Evolutionary conservation across 2,329 filamentous ascomycete species (phyloP), one percentile per base, ranked within the genome.

Genomic region (Diaporthe batatas): DNA sequence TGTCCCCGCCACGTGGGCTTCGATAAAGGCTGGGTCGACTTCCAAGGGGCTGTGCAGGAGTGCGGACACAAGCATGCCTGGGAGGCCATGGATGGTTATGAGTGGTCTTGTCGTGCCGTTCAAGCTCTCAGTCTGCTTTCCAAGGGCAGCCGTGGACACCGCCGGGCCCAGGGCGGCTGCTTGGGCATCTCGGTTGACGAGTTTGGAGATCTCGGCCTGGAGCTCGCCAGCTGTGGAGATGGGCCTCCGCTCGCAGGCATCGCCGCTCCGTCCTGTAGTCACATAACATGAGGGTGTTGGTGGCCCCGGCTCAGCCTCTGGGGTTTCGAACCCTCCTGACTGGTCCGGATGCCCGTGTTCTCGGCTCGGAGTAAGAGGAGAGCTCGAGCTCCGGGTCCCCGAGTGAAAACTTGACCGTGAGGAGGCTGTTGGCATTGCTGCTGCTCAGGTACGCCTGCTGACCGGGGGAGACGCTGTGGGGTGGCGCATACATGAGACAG

Each of bases 21-120:
- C 77, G 57, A 83, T 42, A 58, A 83, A 81, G 4, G 70, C 75
- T n/a, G 76, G 72, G 53, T 81, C 80, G 32, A 83, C 70, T 29
- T 70, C 76, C 18, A 80, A 57, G 18, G 73, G 76, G 32, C 74
- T 54, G 2, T 44, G 64, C 5, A 72, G 72, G 16, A 82, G 65
- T 3, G 76, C 75, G 3, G 77, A 74, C 0, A 73, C 51, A 25
- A 77, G 78, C 2, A 77, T 75, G 12, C 49, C 39, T 1, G 76
- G 75, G 14, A 78, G 71, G 47, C 78, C 78, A 25, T 76, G 77
- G 6, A 82, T 21, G 6, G 81, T 77, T 39, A 81, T 75, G n/a
- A 80, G 67, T 8, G 73, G 75, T 6, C 68, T 57, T 44, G 36
- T 6, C 34, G 21, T 36, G 4, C n/a, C 42, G 8, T 42, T n/a